A percentile compares a stretch with the other conserved stretches of the same genome.
phyloP scores from a whole-genome alignment of 345 rosid species.

The Dovyalis caffra region DNA sequence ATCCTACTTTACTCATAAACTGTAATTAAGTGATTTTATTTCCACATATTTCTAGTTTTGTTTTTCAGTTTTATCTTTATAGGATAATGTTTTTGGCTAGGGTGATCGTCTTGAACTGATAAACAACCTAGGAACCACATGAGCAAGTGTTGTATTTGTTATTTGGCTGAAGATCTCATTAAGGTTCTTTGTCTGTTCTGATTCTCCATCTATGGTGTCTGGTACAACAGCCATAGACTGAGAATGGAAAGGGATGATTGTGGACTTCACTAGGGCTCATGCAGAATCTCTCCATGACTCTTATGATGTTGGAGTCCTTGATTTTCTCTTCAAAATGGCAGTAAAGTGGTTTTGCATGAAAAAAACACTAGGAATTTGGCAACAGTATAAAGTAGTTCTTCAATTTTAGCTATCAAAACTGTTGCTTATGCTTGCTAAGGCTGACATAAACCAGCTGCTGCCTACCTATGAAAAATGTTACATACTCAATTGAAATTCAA shows the following conservation, averaged over 20 bases:
- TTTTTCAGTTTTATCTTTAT: not conserved
- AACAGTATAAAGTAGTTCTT: not conserved
- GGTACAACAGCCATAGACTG: too few species aligned
- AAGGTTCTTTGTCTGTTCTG: not conserved
- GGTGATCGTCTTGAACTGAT: not conserved
- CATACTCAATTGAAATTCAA: not conserved
- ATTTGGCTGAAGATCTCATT: not conserved
- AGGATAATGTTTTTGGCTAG: not conserved
- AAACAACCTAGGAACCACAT: not conserved
- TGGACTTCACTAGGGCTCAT: too few species aligned
- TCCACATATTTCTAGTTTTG: too few species aligned
- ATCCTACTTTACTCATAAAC: not conserved
- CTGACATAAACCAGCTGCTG: not conserved
- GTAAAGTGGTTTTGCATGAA: not conserved
- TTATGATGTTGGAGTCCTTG: not conserved
- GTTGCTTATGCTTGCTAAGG: not conserved
- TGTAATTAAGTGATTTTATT: not conserved
- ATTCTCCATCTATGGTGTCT: not conserved
- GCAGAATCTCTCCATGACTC: too few species aligned
- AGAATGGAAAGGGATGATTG: not conserved
- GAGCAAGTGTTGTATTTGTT: not conserved
- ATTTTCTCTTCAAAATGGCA: not conserved
- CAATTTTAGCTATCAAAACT: not conserved
- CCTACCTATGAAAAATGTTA: not conserved
- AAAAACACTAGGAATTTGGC: not conserved